Percentiles rank a stretch among this genome's conserved stretches.
phyloP scores from a whole-genome alignment of 208 protist genomes.

The Wallacemonas rigidus region DNA sequence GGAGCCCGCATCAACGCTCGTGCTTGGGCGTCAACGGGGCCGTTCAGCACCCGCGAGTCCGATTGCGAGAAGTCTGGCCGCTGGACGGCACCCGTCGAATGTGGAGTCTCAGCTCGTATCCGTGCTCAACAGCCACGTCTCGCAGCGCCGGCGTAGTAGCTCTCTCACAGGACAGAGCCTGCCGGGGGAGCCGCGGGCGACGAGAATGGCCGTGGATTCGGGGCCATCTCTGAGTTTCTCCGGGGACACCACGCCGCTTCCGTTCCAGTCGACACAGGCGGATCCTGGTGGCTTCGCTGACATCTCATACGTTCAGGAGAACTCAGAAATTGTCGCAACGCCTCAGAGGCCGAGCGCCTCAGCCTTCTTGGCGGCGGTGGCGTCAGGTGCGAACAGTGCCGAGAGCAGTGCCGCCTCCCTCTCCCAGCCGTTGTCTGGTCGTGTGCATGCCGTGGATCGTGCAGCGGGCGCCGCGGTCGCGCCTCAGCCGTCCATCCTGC shows the following conservation, averaged over 20 bases:
- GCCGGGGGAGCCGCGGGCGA: neutral
- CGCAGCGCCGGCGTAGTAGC: slow-evolving; percentile 15
- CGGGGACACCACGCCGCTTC: neutral
- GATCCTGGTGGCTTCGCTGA: neutral
- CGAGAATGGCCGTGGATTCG: neutral
- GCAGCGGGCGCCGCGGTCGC: neutral
- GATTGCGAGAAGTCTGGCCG: neutral
- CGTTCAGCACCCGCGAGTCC: slow-evolving; percentile 1
- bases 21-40: neutral
- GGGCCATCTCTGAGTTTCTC: slow-evolving; percentile 6
- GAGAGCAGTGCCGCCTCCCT: slow-evolving; percentile 6
- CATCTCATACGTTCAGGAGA: neutral
- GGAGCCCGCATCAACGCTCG: neutral
- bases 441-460: too few relatives aligned
- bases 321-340: neutral
- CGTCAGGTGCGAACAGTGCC: slow-evolving; percentile 1
- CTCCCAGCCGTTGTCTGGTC: neutral
- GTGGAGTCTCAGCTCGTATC: slow-evolving; percentile 14
- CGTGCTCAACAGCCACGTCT: neutral
- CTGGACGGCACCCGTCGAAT: slow-evolving; percentile 2
- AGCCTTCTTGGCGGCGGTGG: neutral
- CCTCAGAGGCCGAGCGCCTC: neutral
- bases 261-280: neutral
- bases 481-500: slow-evolving; percentile 5
- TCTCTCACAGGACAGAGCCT: neutral